Percentiles rank a stretch among this genome's conserved stretches.
phyloP scores from a whole-genome alignment of 148 eudicot genomes.

The Vaccinium macrocarpon region DNA sequence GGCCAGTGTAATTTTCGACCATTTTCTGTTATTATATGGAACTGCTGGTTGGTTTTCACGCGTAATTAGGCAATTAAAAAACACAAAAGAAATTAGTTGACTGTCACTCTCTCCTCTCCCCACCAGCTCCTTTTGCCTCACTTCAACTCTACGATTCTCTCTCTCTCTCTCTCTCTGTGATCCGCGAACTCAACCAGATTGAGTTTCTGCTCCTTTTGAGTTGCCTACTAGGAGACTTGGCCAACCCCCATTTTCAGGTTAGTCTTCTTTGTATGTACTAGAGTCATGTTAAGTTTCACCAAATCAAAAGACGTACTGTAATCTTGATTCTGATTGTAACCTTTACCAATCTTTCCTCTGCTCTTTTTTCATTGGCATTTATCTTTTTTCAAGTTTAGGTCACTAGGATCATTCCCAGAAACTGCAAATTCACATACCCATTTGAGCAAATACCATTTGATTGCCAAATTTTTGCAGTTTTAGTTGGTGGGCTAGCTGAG shows the following conservation, averaged over 20 bases:
- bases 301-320: neutral
- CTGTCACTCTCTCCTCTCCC: neutral
- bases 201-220: neutral
- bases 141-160: slow-evolving; percentile 20
- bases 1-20: no score
- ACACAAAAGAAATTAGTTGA: neutral
- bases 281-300: neutral
- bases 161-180: slow-evolving; percentile 5
- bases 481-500: neutral
- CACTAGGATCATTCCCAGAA: neutral
- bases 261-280: slow-evolving; percentile 6
- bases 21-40: neutral
- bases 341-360: neutral
- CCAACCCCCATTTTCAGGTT: slow-evolving; percentile 12
- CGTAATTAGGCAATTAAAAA: neutral
- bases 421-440: neutral
- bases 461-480: slow-evolving; percentile 10
- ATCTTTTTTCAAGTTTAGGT: neutral
- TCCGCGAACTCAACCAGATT: neutral
- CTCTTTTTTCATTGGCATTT: neutral
- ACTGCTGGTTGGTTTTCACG: neutral
- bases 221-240: neutral
- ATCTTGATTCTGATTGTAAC: slow-evolving; percentile 1
- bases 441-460: neutral
- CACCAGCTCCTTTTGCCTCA: slow-evolving; percentile 1